Evolutionary conservation across 2,329 filamentous ascomycete species (phyloP), one percentile per base, ranked within the genome.

Genomic region (Aureobasidium lini): DNA sequence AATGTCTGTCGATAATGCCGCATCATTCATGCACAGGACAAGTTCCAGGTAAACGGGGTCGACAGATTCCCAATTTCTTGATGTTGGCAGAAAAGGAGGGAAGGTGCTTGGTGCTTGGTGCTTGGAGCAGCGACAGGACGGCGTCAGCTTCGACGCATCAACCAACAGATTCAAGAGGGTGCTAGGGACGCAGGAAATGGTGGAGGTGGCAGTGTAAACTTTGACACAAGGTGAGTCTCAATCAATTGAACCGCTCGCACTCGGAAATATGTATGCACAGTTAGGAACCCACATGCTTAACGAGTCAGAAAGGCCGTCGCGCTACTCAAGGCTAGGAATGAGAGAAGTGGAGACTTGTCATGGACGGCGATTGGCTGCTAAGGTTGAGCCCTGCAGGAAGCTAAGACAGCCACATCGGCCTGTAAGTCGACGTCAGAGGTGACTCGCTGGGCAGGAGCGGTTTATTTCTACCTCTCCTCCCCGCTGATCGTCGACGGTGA

Each of bases 131-230:
- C 34, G 31, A 11, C 34, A 37, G 34, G 34, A 36, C 13, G 34
- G 31, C 44, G 29, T 23, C 46, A 48, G 31, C 29, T 32, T 13
- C 44, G 31, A 36, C 29, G 16, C 16, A 16, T 23, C 16, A n/a
- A 49, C 16, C 28, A 36, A 36, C 34, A 23, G 34, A 36, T 36
- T 8, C 34, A 9, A 13, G 8, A 9, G 37, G 48, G 36, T 39
- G 13, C 34, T 13, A 40, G 8, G 48, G 23, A 40, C 34, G 9
- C 18, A 31, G 11, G 4, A 54, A 43, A 16, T 28, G 31, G 39
- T 57, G 52, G 52, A 57, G 54, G 43, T 57, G 54, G 54, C 54
- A 57, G 54, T 57, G 54, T 57, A 57, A 57, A 57, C 42, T 40
- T 57, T 40, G 54, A 57, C 54, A 57, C 54, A 36, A 46, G 31